Conservation (phyloP, 2,329 filamentous ascomycete species). For the Trichoderma cornu-damae region DNA sequence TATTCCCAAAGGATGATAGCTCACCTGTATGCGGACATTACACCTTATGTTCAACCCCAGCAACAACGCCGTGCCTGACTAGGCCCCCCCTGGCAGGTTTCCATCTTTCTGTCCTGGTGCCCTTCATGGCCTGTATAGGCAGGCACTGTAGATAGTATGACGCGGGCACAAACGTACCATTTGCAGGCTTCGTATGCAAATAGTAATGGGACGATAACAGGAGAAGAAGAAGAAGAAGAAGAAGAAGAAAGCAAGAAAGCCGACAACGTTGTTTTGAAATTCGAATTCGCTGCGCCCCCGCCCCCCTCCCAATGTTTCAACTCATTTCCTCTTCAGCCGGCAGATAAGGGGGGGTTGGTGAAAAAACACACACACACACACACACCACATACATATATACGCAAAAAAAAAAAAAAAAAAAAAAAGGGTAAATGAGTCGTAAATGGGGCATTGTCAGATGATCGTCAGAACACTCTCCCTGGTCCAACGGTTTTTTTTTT, state of each 20-base stretch:
- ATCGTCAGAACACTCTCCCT: slow-evolving; percentile 1
- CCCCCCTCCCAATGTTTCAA: neutral
- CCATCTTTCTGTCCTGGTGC: neutral
- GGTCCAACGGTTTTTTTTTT: neutral
- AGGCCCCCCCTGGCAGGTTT: slow-evolving; percentile 7
- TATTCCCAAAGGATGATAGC: slow-evolving; percentile 10
- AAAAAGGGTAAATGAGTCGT: slow-evolving; percentile 1
- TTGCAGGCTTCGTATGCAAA: too few species aligned
- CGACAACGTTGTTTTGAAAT: neutral
- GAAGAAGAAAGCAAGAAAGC: neutral
- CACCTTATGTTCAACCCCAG: neutral
- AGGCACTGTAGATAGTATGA: too few species aligned
- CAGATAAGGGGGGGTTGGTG: neutral
- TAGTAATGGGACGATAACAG: too few species aligned
- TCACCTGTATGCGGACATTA: slow-evolving; percentile 12
- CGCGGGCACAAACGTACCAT: too few species aligned
- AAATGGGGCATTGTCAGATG: slow-evolving; percentile 4
- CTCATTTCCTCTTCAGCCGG: slow-evolving; percentile 5
- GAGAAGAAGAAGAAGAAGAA: too few species aligned
- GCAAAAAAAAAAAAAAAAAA: neutral
- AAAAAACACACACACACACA: neutral
- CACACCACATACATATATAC: too few species aligned
- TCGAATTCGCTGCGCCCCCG: neutral
- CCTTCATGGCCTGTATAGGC: neutral
- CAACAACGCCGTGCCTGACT: slow-evolving; percentile 2